These are phyloP conservation scores for Colletotrichum sp. DNA, from an alignment of 2,329 filamentous ascomycete genomes.

Conservation along the genomic window DNA sequence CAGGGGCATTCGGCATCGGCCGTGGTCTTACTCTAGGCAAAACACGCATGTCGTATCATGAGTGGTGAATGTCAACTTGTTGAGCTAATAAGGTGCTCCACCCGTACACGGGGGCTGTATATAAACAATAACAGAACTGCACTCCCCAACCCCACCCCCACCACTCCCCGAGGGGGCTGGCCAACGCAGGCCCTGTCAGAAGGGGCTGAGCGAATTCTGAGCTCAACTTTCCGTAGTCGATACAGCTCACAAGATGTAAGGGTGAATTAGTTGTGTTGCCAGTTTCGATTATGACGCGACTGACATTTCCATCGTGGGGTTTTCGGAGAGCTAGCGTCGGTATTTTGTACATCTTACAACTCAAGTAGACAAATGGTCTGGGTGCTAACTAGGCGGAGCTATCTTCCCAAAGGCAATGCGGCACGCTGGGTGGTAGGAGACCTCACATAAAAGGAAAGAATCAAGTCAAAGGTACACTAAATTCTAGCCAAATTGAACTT, in stretches of 20 bases:
- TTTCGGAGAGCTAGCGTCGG: not conserved
- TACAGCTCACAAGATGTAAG: not conserved
- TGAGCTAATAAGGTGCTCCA: not conserved
- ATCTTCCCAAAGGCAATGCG: not conserved
- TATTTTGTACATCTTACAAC: not conserved
- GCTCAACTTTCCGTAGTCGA: not conserved
- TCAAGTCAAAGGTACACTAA: not conserved
- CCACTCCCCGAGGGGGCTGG: not conserved
- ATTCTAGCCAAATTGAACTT: not conserved
- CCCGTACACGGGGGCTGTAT: not conserved
- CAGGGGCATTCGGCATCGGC: not conserved
- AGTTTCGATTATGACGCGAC: not conserved
- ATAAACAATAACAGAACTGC: not conserved
- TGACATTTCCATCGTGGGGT: not conserved
- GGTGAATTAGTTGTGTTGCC: not conserved
- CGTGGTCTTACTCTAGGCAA: not conserved
- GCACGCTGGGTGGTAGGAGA: not conserved
- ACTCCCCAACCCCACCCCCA: not conserved
- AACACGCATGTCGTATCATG: not conserved
- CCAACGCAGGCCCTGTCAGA: not conserved
- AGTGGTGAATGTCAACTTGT: not conserved
- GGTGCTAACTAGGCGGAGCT: fast-evolving
- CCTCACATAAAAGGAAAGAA: fast-evolving
- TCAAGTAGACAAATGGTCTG: not conserved
- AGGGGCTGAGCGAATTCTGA: not conserved